Percentiles rank a stretch among this genome's conserved stretches.
These are phyloP conservation scores for Emericellopsis atlantica DNA, from an alignment of 2,329 filamentous ascomycete genomes.

Conservation along the genomic window DNA sequence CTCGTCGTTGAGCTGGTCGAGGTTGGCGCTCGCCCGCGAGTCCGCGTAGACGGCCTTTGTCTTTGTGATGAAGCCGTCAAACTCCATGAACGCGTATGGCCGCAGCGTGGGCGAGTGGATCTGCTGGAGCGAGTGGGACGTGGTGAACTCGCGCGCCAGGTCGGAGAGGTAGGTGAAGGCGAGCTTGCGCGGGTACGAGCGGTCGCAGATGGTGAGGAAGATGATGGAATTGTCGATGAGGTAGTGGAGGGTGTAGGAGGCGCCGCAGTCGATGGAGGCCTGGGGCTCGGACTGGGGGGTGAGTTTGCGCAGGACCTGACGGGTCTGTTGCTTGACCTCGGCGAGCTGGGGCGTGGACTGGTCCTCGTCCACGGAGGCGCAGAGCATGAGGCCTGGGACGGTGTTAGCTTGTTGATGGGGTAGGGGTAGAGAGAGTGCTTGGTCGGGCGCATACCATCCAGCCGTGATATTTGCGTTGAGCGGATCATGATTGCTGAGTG, in stretches of 20 bases:
- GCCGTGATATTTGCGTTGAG: conserved; percentile 86
- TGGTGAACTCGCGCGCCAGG: conserved; percentile 80
- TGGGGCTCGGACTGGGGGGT: conserved; percentile 82
- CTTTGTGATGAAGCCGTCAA: conserved; percentile 91
- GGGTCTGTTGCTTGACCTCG: conserved; percentile 82
- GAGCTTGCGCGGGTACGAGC: conserved; percentile 91
- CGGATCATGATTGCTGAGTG: conserved; percentile 52
- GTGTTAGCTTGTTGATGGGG: conserved; percentile 7
- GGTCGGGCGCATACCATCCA: conserved; percentile 55
- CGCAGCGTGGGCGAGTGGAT: conserved; percentile 64
- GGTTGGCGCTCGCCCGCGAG: conserved; percentile 77
- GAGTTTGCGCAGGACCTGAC: conserved; percentile 78
- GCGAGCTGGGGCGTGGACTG: conserved; percentile 59
- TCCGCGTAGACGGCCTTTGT: conserved; percentile 93
- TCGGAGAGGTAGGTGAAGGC: conserved; percentile 97
- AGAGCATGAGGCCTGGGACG: conserved; percentile 72
- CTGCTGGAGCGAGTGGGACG: conserved; percentile 63
- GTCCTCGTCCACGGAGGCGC: conserved; percentile 87
- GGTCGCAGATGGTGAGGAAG: conserved; percentile 89
- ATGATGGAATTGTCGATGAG: conserved; percentile 71
- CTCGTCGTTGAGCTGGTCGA: conserved; percentile 93
- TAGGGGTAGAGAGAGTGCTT: neutral
- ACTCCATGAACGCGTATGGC: conserved; percentile 94
- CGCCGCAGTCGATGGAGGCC: conserved; percentile 77
- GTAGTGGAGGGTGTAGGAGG: conserved; percentile 76